These are phyloP conservation scores for Tulasnella calospora DNA, from an alignment of 768 basidiomycete genomes.

Conservation along the genomic window DNA sequence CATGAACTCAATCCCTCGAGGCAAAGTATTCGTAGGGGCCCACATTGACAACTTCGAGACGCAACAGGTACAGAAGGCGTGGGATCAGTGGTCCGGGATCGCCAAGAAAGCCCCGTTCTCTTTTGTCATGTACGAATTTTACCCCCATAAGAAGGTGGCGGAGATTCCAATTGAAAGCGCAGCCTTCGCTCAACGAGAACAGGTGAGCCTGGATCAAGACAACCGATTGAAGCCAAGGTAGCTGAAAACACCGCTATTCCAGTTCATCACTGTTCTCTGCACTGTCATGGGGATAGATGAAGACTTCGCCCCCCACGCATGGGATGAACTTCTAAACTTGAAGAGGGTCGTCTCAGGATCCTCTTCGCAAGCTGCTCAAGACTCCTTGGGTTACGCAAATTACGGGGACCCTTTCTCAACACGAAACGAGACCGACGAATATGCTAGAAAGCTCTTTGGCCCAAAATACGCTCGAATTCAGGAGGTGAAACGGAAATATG, in stretches of 20 bases:
- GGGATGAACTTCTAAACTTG: background rate
- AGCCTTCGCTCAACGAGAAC: background rate
- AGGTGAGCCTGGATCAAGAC: background rate
- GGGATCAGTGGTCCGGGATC: background rate
- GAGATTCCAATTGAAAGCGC: constrained; percentile 3
- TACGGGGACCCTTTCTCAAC: background rate
- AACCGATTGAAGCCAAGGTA: background rate
- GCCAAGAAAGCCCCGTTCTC: background rate
- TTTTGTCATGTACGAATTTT: constrained; percentile 14
- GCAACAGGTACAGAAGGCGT: background rate
- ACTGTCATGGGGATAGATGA: background rate
- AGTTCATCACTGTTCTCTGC: background rate
- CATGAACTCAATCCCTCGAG: background rate
- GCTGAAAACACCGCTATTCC: background rate
- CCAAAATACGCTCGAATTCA: constrained; percentile 15
- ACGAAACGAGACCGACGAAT: background rate
- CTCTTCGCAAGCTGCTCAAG: background rate
- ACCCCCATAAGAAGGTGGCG: background rate
- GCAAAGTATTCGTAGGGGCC: background rate
- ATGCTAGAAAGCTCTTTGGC: constrained; percentile 17
- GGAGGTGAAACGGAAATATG: constrained; percentile 24
- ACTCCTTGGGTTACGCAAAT: constrained; percentile 11
- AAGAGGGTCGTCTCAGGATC: background rate
- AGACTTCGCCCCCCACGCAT: background rate
- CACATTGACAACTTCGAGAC: constrained; percentile 1